A percentile compares a stretch with the other conserved stretches of the same genome.
These are phyloP conservation scores for Tieghemostelium lacteum DNA, from an alignment of 78 protist species.

Conservation along the genomic window DNA sequence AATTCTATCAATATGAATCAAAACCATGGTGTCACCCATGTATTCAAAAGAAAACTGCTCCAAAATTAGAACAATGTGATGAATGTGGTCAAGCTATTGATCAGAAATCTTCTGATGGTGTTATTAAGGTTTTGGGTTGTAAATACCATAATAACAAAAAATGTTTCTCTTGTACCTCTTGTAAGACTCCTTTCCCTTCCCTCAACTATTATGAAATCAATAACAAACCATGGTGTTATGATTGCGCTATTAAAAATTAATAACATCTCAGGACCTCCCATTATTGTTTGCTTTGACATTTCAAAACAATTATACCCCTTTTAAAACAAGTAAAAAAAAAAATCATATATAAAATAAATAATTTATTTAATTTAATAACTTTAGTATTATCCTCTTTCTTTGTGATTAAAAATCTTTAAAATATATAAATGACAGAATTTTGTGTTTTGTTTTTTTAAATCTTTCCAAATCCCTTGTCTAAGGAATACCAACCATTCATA, in stretches of 20 bases:
- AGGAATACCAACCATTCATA: too few relatives aligned
- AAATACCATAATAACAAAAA: conserved; percentile 44
- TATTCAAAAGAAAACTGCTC: background rate
- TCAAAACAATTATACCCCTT: too few relatives aligned
- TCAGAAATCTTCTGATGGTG: conserved; percentile 50
- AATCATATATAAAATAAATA: too few relatives aligned
- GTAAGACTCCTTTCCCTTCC: conserved; percentile 36
- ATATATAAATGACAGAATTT: too few relatives aligned
- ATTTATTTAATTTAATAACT: too few relatives aligned
- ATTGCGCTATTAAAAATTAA: conserved; percentile 39
- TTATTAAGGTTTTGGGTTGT: conserved; percentile 45
- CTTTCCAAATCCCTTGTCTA: too few relatives aligned
- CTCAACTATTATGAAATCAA: conserved; percentile 48
- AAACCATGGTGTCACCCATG: conserved; percentile 58
- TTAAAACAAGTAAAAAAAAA: too few relatives aligned
- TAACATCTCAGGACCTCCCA: too few relatives aligned
- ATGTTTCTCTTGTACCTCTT: conserved; percentile 33
- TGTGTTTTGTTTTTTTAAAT: too few relatives aligned
- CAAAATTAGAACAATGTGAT: conserved; percentile 44
- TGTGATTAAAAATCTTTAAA: too few relatives aligned
- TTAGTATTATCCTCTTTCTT: too few relatives aligned
- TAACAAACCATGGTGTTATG: conserved; percentile 42
- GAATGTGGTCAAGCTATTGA: conserved; percentile 26
- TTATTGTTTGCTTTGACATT: too few relatives aligned
- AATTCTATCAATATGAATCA: conserved; percentile 56